Evolutionary conservation across 1,284 basidiomycete genomes (phyloP).

Genomic region (Apiotrichum sp.): DNA sequence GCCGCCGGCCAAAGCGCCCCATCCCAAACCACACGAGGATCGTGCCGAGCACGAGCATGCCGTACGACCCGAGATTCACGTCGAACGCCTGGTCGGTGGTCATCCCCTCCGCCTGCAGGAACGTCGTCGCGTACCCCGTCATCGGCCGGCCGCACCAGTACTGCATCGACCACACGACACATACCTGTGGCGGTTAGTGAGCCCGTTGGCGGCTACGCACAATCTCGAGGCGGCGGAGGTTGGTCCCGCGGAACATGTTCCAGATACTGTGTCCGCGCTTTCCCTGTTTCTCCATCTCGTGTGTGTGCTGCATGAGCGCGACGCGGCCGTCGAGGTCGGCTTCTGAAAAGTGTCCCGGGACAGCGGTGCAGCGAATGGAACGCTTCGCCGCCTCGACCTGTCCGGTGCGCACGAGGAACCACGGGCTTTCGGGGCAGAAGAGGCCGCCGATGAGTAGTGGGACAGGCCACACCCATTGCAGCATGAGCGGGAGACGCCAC

Average conservation of each 20-base stretch:
- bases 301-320: conserved; percentile 32
- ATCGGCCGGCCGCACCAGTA: conserved; percentile 6
- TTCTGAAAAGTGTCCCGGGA: conserved; percentile 29
- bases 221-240: conserved; percentile 49
- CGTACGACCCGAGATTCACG: not conserved
- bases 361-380: conserved; percentile 34
- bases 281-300: conserved; percentile 21
- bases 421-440: conserved; percentile 31
- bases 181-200: not conserved
- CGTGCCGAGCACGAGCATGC: conserved; percentile 2
- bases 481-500: conserved; percentile 18
- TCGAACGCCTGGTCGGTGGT: not conserved
- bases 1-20: conserved; percentile 18
- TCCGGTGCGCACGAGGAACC: conserved; percentile 47
- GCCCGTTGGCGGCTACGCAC: conserved; percentile 5
- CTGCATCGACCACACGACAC: conserved; percentile 4
- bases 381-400: conserved; percentile 43
- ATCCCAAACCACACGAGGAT: conserved; percentile 3
- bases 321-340: conserved; percentile 38
- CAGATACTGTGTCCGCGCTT: conserved; percentile 42
- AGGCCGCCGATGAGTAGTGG: conserved; percentile 11
- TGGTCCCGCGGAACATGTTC: conserved; percentile 47
- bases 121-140: conserved; percentile 1
- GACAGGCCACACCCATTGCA: conserved; percentile 25
- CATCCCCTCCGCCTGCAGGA: conserved; percentile 1